phyloP scores from a whole-genome alignment of 2,329 filamentous ascomycete genomes.

The Colletotrichum sp. region DNA sequence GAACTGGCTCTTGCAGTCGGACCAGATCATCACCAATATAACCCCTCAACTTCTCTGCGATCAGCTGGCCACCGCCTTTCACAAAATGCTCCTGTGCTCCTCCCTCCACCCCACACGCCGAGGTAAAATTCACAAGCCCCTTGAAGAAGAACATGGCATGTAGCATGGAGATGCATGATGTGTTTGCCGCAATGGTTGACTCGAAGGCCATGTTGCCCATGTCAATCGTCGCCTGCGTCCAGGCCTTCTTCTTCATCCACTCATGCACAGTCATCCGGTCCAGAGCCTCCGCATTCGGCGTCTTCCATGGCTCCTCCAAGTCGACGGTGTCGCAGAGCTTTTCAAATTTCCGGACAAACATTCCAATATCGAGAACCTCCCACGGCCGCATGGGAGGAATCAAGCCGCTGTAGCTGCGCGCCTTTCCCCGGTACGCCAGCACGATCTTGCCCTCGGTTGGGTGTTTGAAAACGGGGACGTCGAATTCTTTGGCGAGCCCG shows the following conservation, averaged over 20 bases:
- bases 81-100: conserved; percentile 18
- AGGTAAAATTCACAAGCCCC: background rate
- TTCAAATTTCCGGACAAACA: conserved; percentile 10
- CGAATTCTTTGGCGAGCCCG: conserved; percentile 11
- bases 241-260: background rate
- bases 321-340: conserved; percentile 12
- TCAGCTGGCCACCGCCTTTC: conserved; percentile 8
- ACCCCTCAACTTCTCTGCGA: conserved; percentile 16
- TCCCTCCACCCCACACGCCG: background rate
- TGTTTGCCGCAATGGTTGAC: conserved; percentile 5
- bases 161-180: conserved; percentile 15
- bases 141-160: conserved; percentile 21
- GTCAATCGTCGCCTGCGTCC: conserved; percentile 1
- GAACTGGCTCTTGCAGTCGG: conserved; percentile 12
- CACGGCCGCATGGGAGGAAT: conserved; percentile 20
- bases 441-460: conserved; percentile 15
- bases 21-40: conserved; percentile 8
- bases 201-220: conserved; percentile 12
- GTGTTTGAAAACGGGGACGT: background rate
- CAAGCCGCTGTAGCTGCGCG: conserved; percentile 11
- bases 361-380: conserved; percentile 11
- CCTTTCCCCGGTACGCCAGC: conserved; percentile 9
- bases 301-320: conserved; percentile 15
- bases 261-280: conserved; percentile 9
- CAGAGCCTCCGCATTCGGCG: conserved; percentile 4